Base-by-base conservation (phyloP, 164 flowering plant genomes). In the Aristolochia contorta region DNA sequence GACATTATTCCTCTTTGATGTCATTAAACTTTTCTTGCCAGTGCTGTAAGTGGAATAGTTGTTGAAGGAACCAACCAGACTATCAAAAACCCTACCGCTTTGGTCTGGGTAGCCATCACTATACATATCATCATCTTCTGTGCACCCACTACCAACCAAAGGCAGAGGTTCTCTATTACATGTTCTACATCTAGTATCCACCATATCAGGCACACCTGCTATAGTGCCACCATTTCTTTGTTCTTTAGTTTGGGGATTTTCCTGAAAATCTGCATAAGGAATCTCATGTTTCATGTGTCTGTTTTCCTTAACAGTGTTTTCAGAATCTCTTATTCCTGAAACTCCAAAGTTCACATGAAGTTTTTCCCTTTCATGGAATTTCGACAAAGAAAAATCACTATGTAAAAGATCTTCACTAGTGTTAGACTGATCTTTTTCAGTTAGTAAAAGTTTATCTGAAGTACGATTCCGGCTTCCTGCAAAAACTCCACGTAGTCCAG, bases 351-450 rank as follows among this genome's bases (percentile, higher is more conserved):
- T 47, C 30, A n/a, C 21, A 22, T 59, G 53, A 27, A 27, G 2
- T 47, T 47, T 30, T 59, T 60, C 58, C 47, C 47, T 16, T 65
- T 56, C 54, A 55, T 63, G 77, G 51, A 25, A 43, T 56, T 68
- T 56, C 16, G 54, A 22, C n/a, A 51, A 32, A 21, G 18, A 33
- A 30, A 48, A 59, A 56, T 60, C 25, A 16, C 14, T 37, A 60
- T 45, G 56, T 14, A 24, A 56, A 14, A 52, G 54, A 57, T 54
- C 64, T 56, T 66, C 69, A 2, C 64, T 64, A 27, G 16, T 70
- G 65, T 71, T 74, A 55, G 37, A 69, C 10, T 58, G 64, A 51
- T 71, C 74, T 20, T 71, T 72, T 45, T 64, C 72, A 62, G 70
- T 71, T 65, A 66, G 24, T 47, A 62, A 47, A 58, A 61, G 73